Evolutionary conservation across 305 asterid species (phyloP).

Genomic region (Lippia alba): DNA sequence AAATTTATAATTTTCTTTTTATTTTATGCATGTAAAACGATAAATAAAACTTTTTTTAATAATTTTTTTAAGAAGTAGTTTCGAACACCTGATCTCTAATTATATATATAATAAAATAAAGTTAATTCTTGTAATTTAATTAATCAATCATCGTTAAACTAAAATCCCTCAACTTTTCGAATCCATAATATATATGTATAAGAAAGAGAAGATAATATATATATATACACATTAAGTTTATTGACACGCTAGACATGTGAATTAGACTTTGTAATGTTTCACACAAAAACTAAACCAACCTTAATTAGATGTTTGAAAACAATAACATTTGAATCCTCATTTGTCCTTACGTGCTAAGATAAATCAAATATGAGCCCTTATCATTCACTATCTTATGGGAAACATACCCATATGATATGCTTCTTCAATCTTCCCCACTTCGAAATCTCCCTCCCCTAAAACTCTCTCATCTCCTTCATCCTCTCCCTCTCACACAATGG

Average conservation of each 20-base stretch:
- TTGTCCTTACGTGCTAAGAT: constrained; percentile 16
- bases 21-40: too few species aligned
- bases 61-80: too few species aligned
- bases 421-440: constrained; percentile 26
- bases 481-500: constrained; percentile 33
- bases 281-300: background rate
- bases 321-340: constrained; percentile 15
- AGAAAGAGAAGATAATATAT: too few species aligned
- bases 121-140: too few species aligned
- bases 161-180: too few species aligned
- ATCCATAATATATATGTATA: too few species aligned
- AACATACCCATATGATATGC: constrained; percentile 38
- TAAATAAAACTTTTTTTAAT: too few species aligned
- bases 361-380: constrained; percentile 2
- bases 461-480: background rate
- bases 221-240: too few species aligned
- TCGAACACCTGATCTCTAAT: too few species aligned
- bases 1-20: too few species aligned
- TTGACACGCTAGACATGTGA: background rate
- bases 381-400: constrained; percentile 36
- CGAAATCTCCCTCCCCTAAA: constrained; percentile 33
- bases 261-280: background rate
- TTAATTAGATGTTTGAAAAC: constrained; percentile 13
- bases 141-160: too few species aligned
- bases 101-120: too few species aligned